phyloP scores from a whole-genome alignment of 1,284 basidiomycete genomes.

The Phellopilus nigrolimitatus region DNA sequence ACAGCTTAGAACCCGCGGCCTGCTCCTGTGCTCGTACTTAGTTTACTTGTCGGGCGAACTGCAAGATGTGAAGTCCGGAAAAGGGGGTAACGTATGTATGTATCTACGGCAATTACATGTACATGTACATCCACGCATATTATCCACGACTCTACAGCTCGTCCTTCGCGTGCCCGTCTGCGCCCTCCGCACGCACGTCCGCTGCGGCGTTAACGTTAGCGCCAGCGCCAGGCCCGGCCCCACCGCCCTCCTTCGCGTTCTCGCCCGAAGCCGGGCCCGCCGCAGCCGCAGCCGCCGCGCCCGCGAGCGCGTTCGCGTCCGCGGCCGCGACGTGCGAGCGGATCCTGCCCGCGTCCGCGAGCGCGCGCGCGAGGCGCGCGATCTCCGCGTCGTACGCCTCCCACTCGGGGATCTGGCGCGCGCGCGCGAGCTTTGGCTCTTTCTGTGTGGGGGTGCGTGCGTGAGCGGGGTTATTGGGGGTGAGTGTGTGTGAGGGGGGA shows the following conservation, averaged over 20 bases:
- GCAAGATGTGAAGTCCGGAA: no score
- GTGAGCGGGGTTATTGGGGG: conserved; percentile 4
- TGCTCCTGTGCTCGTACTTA: no score
- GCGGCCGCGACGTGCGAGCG: conserved; percentile 60
- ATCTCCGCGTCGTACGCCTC: conserved; percentile 85
- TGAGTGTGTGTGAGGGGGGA: no score
- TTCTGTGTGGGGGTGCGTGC: no score
- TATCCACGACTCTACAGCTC: conserved; percentile 6
- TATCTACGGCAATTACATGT: background rate
- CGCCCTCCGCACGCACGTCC: background rate
- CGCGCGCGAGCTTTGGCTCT: conserved; percentile 92
- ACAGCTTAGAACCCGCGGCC: no score
- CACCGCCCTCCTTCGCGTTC: background rate
- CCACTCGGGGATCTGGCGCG: conserved; percentile 97
- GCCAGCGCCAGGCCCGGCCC: background rate
- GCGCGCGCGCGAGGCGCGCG: conserved; percentile 61
- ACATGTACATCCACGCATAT: no score
- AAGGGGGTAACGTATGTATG: no score
- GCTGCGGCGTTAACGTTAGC: background rate
- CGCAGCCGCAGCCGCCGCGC: conserved; percentile 32
- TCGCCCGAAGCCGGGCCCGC: background rate
- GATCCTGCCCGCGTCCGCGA: conserved; percentile 64
- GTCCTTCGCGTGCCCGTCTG: conserved; percentile 6
- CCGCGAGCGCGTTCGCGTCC: conserved; percentile 72
- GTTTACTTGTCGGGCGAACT: no score